Conservation (phyloP, 441 rosid species). For the Gossypium davidsonii region DNA sequence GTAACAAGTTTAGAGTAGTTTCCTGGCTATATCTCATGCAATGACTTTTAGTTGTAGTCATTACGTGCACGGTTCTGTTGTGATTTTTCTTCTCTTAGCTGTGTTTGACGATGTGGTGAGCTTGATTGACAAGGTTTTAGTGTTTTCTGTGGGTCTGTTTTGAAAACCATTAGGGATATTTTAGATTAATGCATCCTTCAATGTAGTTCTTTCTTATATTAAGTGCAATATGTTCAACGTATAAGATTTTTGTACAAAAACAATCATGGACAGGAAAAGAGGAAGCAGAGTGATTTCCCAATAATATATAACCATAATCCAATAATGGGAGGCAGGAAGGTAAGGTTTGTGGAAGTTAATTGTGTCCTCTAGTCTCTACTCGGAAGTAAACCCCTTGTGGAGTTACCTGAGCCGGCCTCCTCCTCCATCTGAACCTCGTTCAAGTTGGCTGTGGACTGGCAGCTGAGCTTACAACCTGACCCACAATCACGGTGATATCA, state of each 20-base stretch:
- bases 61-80: background rate
- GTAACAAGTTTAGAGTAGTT: background rate
- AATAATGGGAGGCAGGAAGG: background rate
- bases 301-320: background rate
- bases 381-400: background rate
- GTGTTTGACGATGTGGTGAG: background rate
- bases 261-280: background rate
- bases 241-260: background rate
- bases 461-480: slow-evolving; percentile 40
- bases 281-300: background rate
- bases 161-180: background rate
- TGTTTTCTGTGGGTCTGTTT: background rate
- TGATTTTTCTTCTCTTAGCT: background rate
- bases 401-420: background rate
- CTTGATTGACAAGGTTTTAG: background rate
- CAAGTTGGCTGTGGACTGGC: background rate
- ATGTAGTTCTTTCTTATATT: background rate
- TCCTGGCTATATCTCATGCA: background rate
- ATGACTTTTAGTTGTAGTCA: background rate
- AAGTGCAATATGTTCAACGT: background rate
- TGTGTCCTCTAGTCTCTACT: background rate
- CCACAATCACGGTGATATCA: slow-evolving; percentile 81
- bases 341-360: background rate
- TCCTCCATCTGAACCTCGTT: background rate
- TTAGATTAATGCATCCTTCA: too few relatives aligned